Evolutionary conservation across 441 rosid species (phyloP).

Genomic region (Melastoma candidum): DNA sequence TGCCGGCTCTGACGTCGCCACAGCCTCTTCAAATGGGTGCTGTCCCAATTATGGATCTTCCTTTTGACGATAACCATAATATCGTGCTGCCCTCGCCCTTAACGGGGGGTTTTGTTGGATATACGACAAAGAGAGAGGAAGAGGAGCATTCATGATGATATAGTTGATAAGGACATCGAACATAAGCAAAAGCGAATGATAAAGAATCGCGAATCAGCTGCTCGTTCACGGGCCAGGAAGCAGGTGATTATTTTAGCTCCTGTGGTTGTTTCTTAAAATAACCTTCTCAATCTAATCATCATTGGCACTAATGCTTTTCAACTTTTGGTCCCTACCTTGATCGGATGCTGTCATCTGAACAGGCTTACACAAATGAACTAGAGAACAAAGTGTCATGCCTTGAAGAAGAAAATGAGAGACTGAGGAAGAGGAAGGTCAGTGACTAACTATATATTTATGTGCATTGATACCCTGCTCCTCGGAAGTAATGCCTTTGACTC

Average conservation of each 20-base stretch:
- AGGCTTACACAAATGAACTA: conserved; percentile 94
- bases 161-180: conserved; percentile 73
- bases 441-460: too few species aligned
- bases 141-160: conserved; percentile 48
- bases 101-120: conserved; percentile 74
- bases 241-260: conserved; percentile 37
- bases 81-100: conserved; percentile 50
- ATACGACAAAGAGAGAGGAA: conserved; percentile 71
- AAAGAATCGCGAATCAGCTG: conserved; percentile 94
- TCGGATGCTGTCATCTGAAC: conserved; percentile 13
- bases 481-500: too few species aligned
- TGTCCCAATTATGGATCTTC: conserved; percentile 55
- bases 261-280: not conserved
- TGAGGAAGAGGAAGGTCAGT: conserved; percentile 67
- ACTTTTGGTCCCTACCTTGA: conserved; percentile 12
- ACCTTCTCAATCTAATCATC: not conserved
- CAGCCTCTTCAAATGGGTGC: conserved; percentile 40
- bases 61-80: conserved; percentile 53
- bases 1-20: conserved; percentile 38
- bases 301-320: conserved; percentile 1
- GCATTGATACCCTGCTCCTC: too few species aligned
- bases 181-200: conserved; percentile 96
- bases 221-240: conserved; percentile 94
- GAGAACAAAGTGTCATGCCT: conserved; percentile 83
- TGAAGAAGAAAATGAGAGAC: conserved; percentile 93